These are phyloP conservation scores for Saccharomyces hybrid DNA, from an alignment of 1,139 yeast genomes.

Conservation along the genomic window DNA sequence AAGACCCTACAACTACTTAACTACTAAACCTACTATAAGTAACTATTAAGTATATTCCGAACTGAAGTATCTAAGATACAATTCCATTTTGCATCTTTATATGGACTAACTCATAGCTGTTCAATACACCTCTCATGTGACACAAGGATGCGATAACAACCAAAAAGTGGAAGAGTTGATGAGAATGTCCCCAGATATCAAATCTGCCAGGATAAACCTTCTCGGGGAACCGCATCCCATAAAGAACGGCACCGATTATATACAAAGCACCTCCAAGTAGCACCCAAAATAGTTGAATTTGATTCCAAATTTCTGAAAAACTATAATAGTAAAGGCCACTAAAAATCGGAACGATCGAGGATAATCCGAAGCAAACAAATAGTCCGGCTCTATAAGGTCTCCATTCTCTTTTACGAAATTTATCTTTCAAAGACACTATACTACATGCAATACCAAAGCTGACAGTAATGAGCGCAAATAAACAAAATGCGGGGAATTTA, in stretches of 20 bases:
- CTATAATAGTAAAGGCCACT: conserved; percentile 44
- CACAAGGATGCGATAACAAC: conserved; percentile 77
- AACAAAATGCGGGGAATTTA: conserved; percentile 34
- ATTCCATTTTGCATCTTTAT: neutral
- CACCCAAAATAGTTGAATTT: conserved; percentile 57
- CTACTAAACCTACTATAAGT: neutral
- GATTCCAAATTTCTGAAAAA: conserved; percentile 37
- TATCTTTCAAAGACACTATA: conserved; percentile 53
- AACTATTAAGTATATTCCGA: neutral
- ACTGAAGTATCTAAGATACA: neutral
- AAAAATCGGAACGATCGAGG: conserved; percentile 65
- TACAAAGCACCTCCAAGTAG: conserved; percentile 64
- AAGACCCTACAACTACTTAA: neutral
- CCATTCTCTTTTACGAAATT: conserved; percentile 62
- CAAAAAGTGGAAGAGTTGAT: conserved; percentile 76
- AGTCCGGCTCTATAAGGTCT: conserved; percentile 69
- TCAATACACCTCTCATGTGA: conserved; percentile 62
- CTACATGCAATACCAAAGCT: conserved; percentile 57
- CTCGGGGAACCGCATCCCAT: conserved; percentile 77
- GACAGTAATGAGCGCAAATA: conserved; percentile 45
- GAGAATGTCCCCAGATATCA: conserved; percentile 77
- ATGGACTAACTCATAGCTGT: conserved; percentile 50
- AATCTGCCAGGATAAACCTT: conserved; percentile 55
- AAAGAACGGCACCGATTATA: conserved; percentile 69
- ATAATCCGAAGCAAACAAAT: conserved; percentile 75